Percentiles rank a stretch among this genome's conserved stretches.
Evolutionary conservation across 208 protist species (phyloP).

Genomic region (Leishmania aethiopica): DNA sequence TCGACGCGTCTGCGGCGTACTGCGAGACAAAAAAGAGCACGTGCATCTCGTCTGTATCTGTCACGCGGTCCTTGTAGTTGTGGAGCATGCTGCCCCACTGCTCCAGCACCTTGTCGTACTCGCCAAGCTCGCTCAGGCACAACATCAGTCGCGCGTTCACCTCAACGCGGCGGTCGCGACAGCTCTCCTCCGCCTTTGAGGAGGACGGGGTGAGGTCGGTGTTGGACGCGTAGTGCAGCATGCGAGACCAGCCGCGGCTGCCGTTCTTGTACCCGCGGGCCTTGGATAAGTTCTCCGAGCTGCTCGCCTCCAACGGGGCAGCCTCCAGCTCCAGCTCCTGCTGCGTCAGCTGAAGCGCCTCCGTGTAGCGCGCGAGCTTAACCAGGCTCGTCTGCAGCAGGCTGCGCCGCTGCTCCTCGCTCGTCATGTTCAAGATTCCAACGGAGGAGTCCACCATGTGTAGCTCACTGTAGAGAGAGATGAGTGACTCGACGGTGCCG

Average conservation of each 20-base stretch:
- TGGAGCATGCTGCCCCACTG: conserved; percentile 61
- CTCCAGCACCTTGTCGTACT: conserved; percentile 72
- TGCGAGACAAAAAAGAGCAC: conserved; percentile 74
- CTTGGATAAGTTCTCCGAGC: conserved; percentile 34
- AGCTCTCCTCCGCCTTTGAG: conserved; percentile 39
- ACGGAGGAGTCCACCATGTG: conserved; percentile 80
- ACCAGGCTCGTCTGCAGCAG: conserved; percentile 83
- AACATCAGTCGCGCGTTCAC: conserved; percentile 63
- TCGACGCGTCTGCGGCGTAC: conserved; percentile 86
- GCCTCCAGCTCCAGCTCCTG: conserved; percentile 64
- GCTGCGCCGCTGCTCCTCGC: conserved; percentile 59
- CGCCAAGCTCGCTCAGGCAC: conserved; percentile 78
- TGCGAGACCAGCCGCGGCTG: conserved; percentile 39
- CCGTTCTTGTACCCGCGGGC: conserved; percentile 22
- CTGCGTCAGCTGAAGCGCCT: conserved; percentile 69
- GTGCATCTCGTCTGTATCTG: conserved; percentile 50
- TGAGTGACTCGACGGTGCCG: conserved; percentile 75
- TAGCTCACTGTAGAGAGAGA: conserved; percentile 81
- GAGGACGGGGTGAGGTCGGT: conserved; percentile 55
- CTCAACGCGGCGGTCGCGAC: conserved; percentile 46
- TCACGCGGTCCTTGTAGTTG: conserved; percentile 27
- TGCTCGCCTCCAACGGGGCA: conserved; percentile 42
- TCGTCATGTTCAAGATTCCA: conserved; percentile 71
- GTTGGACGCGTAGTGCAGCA: conserved; percentile 43
- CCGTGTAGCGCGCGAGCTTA: conserved; percentile 78